Conservation (phyloP, 768 basidiomycete genomes). For the Russula griseocarnosa region DNA sequence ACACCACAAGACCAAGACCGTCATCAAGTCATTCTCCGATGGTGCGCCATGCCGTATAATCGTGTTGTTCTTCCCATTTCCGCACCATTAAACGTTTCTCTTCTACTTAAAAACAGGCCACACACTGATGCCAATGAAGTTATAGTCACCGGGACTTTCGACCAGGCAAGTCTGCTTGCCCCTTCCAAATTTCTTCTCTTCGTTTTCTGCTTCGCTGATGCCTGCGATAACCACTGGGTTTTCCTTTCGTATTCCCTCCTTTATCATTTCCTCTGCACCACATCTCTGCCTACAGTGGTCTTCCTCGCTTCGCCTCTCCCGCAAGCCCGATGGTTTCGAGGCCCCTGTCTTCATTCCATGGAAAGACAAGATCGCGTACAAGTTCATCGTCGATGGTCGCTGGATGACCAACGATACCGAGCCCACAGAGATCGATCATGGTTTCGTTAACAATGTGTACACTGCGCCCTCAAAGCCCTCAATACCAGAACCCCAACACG, state of each 20-base stretch:
- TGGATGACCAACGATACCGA: slow-evolving; percentile 34
- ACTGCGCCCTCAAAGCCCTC: slow-evolving; percentile 28
- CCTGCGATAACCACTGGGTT: slow-evolving; percentile 24
- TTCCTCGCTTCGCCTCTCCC: slow-evolving; percentile 33
- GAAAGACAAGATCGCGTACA: slow-evolving; percentile 34
- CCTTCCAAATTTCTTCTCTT: not conserved
- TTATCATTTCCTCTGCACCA: slow-evolving; percentile 16
- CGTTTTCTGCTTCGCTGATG: slow-evolving; percentile 14
- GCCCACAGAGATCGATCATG: slow-evolving; percentile 33
- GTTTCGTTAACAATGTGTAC: slow-evolving; percentile 37
- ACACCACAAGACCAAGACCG: slow-evolving; percentile 21
- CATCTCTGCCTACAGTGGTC: slow-evolving; percentile 30
- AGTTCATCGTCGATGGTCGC: slow-evolving; percentile 38
- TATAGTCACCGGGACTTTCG: slow-evolving; percentile 29
- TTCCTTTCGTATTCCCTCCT: slow-evolving; percentile 28
- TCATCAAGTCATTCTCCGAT: slow-evolving; percentile 23
- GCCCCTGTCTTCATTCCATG: slow-evolving; percentile 32
- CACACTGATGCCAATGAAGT: slow-evolving; percentile 26
- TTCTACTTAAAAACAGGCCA: slow-evolving; percentile 27
- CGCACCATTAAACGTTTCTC: not conserved
- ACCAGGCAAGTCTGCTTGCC: slow-evolving; percentile 27
- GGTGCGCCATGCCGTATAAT: slow-evolving; percentile 21
- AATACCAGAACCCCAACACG: not conserved
- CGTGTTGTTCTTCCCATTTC: slow-evolving; percentile 22
- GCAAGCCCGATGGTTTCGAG: slow-evolving; percentile 33